Evolutionary conservation across 805 yeast species (phyloP).

Genomic region (Candida verbasci): DNA sequence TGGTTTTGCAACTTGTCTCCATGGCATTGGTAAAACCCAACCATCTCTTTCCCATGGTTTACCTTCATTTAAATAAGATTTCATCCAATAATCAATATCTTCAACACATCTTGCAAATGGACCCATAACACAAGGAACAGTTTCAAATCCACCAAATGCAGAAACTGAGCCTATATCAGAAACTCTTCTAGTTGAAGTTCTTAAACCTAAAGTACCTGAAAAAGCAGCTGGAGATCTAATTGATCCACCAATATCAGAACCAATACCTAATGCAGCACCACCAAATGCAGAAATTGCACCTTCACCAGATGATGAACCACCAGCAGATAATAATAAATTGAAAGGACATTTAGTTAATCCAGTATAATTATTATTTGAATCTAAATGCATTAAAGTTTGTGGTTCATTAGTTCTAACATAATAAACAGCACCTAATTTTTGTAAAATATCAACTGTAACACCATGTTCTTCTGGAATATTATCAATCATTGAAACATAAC

Average conservation of each 20-base stretch:
- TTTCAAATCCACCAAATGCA: constrained; percentile 53
- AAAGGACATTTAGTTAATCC: constrained; percentile 37
- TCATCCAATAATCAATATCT: constrained; percentile 68
- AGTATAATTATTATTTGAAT: constrained; percentile 34
- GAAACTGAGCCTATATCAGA: constrained; percentile 41
- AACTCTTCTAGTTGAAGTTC: constrained; percentile 35
- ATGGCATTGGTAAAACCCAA: constrained; percentile 44
- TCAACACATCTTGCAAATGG: constrained; percentile 63
- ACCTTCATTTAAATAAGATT: constrained; percentile 54
- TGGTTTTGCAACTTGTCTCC: constrained; percentile 45
- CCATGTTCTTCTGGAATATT: constrained; percentile 27
- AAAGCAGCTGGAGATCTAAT: constrained; percentile 42
- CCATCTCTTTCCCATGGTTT: constrained; percentile 58
- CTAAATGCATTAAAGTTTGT: constrained; percentile 43
- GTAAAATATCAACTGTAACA: constrained; percentile 28
- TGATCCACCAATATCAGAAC: constrained; percentile 43
- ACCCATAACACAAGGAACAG: constrained; percentile 62
- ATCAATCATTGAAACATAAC: constrained; percentile 32
- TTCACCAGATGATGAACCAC: constrained; percentile 44
- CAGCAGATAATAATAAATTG: constrained; percentile 35
- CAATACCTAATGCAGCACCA: constrained; percentile 37
- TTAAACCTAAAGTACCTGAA: constrained; percentile 38
- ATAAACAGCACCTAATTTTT: constrained; percentile 39
- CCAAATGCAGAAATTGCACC: constrained; percentile 41
- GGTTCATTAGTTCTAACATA: constrained; percentile 43